These are phyloP conservation scores for Cytospora schulzeri DNA, from an alignment of 2,329 filamentous ascomycete species.

Conservation along the genomic window DNA sequence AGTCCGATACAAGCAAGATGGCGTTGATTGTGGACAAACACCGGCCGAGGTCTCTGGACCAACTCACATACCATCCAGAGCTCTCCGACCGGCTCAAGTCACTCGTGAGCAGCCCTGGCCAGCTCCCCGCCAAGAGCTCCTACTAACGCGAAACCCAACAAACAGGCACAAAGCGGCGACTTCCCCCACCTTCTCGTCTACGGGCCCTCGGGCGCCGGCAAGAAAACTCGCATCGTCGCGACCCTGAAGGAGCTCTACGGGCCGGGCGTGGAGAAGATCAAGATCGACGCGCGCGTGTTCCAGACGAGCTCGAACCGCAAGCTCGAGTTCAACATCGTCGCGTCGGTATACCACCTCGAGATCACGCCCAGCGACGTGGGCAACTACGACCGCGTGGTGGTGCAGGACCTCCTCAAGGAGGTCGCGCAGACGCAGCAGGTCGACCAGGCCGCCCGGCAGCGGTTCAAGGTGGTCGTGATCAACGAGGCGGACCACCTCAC, in stretches of 20 bases:
- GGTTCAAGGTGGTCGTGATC: conserved; percentile 98
- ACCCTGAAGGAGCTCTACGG: conserved; percentile 95
- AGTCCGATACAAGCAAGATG: conserved; percentile 46
- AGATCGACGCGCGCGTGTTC: conserved; percentile 96
- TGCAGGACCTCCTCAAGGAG: conserved; percentile 95
- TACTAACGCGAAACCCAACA: conserved; percentile 21
- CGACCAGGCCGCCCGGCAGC: conserved; percentile 85
- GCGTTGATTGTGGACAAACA: conserved; percentile 74
- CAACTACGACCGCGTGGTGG: conserved; percentile 91
- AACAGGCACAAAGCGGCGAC: conserved; percentile 89
- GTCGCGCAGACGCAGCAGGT: conserved; percentile 99
- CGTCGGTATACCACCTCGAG: conserved; percentile 95
- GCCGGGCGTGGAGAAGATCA: conserved; percentile 98
- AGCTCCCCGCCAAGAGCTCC: background rate
- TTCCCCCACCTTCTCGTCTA: conserved; percentile 98
- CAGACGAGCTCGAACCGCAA: conserved; percentile 95
- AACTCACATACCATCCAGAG: conserved; percentile 83
- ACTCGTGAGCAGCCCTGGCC: conserved; percentile 59
- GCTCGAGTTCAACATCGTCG: conserved; percentile 98
- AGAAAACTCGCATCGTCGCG: conserved; percentile 95
- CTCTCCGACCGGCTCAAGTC: conserved; percentile 85
- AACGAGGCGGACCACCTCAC: conserved; percentile 97
- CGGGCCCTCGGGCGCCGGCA: conserved; percentile 92
- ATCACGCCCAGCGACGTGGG: conserved; percentile 97
- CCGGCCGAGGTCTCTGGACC: conserved; percentile 72